Evolutionary conservation across 306 rosid genomes (phyloP), one percentile per base, ranked within the genome.

Genomic region (Quercus ilex): DNA sequence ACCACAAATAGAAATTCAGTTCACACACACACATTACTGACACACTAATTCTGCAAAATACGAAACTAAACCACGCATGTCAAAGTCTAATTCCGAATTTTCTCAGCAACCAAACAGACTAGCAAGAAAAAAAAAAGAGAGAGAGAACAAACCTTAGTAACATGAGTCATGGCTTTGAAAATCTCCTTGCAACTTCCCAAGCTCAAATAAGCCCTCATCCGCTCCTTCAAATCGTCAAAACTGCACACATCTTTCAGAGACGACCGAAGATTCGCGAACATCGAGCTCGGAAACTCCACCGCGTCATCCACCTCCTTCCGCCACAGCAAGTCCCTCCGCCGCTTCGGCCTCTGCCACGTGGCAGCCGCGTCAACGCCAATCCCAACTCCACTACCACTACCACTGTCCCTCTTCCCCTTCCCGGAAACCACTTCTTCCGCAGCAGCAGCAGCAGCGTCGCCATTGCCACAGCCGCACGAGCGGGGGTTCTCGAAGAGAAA

Each of bases 161-260:
- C 90, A 46, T 80, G 97, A 86, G 71, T 86, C 97, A 92, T 87
- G 58, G 80, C 86, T 74, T 86, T 84, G 55, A 87, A 89, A 75
- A 90, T 82, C 73, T 92, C 95, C 49, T 87, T 77, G 77, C 97
- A 91, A 74, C 86, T 78, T 33, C 85, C 78, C 55, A 88, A 76
- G 76, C 86, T 94, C 84, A 94, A 81, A 81, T 94, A 87, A 71
- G 87, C 81, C 20, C 81, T 68, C 94, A 94, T 88, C 63, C 99
- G 81, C 90, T 80, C 89, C 84, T 82, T 85, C 87, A 92, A 86
- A 80, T 94, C 99, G 43, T 92, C 97, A 5, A 94, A 92, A 76
- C 99, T 92, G 62, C 99, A 94, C 1, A 94, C 84, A 43, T 87
- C 90, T 74, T 84, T 88, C 84, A 94, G 74, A 49, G 97, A 92